Conservation (phyloP, 495 filamentous ascomycete genomes). For the Trichoderma orchidacearum region DNA sequence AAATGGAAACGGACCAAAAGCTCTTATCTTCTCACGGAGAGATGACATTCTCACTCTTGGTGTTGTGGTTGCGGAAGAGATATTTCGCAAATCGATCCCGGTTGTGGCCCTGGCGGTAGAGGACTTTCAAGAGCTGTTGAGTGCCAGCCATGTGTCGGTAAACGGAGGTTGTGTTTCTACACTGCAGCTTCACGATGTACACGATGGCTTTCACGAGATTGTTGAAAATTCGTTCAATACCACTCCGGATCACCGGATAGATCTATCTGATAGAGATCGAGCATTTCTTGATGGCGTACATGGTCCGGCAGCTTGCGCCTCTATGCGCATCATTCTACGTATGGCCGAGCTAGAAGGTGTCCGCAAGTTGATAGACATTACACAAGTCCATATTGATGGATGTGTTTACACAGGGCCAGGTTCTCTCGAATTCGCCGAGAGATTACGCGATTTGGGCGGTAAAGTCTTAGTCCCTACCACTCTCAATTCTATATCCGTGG, state of each 20-base stretch:
- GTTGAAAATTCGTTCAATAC: neutral
- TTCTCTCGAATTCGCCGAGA: neutral
- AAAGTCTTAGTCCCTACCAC: neutral
- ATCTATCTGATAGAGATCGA: neutral
- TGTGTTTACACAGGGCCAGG: neutral
- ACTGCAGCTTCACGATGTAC: neutral
- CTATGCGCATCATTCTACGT: neutral
- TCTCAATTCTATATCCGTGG: neutral
- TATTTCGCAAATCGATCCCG: neutral
- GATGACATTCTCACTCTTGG: neutral
- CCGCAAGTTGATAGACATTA: neutral
- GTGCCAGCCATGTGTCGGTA: neutral
- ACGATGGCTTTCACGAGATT: neutral
- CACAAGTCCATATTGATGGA: constrained; percentile 1
- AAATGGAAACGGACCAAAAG: neutral
- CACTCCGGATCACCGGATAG: neutral
- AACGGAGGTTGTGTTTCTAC: neutral
- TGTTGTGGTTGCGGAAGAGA: neutral
- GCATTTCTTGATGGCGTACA: neutral
- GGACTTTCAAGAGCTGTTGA: neutral
- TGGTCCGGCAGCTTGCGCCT: neutral
- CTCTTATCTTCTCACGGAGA: neutral
- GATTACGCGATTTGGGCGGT: neutral
- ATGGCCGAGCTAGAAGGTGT: neutral
- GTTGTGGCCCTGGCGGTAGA: neutral